phyloP scores from a whole-genome alignment of 2,329 filamentous ascomycete species.

The Fusarium sp. region DNA sequence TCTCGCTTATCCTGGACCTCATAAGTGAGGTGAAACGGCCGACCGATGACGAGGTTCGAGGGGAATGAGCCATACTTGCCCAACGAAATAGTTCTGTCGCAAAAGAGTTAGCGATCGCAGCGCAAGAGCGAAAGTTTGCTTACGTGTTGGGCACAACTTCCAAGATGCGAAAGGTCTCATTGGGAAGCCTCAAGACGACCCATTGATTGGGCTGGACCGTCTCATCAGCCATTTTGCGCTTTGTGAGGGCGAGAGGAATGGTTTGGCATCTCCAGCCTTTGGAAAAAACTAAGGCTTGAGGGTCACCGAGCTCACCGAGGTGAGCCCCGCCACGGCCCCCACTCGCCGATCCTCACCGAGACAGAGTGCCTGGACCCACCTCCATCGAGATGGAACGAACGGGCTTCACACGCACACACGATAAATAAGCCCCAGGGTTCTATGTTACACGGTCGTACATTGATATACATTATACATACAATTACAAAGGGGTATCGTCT shows the following conservation, averaged over 20 bases:
- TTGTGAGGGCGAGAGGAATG: conserved; percentile 16
- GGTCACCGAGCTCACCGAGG: conserved; percentile 46
- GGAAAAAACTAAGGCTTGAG: conserved; percentile 42
- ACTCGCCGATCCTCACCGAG: conserved; percentile 27
- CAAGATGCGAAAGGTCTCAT: conserved; percentile 67
- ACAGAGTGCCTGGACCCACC: background rate
- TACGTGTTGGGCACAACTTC: conserved; percentile 73
- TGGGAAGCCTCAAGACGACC: conserved; percentile 70
- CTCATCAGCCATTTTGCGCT: conserved; percentile 47
- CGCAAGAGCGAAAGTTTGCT: conserved; percentile 28
- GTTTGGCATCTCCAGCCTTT: conserved; percentile 21
- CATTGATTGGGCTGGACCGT: conserved; percentile 67
- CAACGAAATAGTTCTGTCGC: conserved; percentile 80
- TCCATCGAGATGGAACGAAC: background rate
- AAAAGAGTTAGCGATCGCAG: conserved; percentile 37
- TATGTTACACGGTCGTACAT: background rate
- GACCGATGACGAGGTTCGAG: conserved; percentile 88
- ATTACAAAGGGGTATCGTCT: background rate
- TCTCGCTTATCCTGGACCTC: conserved; percentile 82
- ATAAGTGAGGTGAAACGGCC: conserved; percentile 92
- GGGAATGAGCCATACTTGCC: conserved; percentile 95
- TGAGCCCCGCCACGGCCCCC: conserved; percentile 47
- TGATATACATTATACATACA: background rate
- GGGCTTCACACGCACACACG: no score
- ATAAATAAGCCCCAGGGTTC: background rate